Conservation (phyloP, 2,329 filamentous ascomycete genomes). For the Juglanconis sp. region DNA sequence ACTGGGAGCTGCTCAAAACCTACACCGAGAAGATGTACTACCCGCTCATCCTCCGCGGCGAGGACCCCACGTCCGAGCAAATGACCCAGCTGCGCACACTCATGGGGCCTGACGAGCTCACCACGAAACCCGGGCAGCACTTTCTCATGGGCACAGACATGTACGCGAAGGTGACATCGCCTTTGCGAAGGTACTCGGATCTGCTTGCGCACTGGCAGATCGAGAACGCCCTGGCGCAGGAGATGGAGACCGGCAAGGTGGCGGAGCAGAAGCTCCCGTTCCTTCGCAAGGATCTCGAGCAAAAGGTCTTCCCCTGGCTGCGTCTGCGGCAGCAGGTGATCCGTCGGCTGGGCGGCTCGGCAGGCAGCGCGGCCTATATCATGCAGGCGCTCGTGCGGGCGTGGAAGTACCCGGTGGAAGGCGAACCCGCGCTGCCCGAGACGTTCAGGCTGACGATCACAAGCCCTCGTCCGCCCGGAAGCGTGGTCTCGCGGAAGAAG, state of each 20-base stretch:
- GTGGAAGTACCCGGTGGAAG: conserved; percentile 50
- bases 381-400: conserved; percentile 59
- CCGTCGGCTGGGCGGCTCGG: conserved; percentile 38
- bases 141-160: conserved; percentile 56
- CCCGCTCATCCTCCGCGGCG: conserved; percentile 34
- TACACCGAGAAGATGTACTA: conserved; percentile 37
- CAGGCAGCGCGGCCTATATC: conserved; percentile 50
- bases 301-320: conserved; percentile 46
- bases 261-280: conserved; percentile 43
- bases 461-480: conserved; percentile 30
- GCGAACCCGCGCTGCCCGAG: conserved; percentile 35
- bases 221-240: conserved; percentile 52
- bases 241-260: conserved; percentile 31
- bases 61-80: conserved; percentile 29
- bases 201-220: conserved; percentile 66
- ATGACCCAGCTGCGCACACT: conserved; percentile 33
- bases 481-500: conserved; percentile 32
- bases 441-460: conserved; percentile 48
- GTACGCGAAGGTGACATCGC: conserved; percentile 63
- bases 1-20: conserved; percentile 35
- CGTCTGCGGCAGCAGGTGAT: conserved; percentile 52
- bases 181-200: conserved; percentile 63
- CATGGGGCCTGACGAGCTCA: conserved; percentile 50
- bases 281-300: conserved; percentile 35
- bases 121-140: conserved; percentile 52